A percentile compares a stretch with the other conserved stretches of the same genome.
Evolutionary conservation across 495 filamentous ascomycete species (phyloP).

Genomic region (Amphirosellinia nigrospora): DNA sequence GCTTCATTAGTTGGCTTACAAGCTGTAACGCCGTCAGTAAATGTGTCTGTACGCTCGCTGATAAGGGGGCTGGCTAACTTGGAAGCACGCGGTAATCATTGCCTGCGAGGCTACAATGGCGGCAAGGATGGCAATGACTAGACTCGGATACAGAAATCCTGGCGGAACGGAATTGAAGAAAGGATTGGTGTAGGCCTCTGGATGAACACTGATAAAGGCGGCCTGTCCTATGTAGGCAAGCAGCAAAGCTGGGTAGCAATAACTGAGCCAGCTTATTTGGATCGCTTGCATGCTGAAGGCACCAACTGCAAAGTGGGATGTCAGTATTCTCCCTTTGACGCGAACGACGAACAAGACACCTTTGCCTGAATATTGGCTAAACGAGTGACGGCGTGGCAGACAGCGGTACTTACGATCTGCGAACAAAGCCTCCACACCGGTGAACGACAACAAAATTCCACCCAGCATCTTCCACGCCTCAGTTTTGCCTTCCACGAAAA

Average conservation of each 20-base stretch:
- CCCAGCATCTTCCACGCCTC: conserved; percentile 71
- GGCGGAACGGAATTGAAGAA: conserved; percentile 73
- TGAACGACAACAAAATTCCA: conserved; percentile 73
- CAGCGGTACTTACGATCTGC: conserved; percentile 55
- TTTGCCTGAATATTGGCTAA: not conserved
- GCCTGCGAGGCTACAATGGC: conserved; percentile 79
- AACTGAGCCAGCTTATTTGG: conserved; percentile 68
- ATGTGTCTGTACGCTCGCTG: not conserved
- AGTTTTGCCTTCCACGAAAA: conserved; percentile 64
- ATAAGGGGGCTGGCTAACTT: conserved; percentile 33
- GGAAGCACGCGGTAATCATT: conserved; percentile 76
- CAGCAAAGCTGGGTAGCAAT: conserved; percentile 70
- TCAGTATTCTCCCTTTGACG: not conserved
- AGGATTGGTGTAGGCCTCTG: conserved; percentile 69
- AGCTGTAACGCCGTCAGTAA: conserved; percentile 49
- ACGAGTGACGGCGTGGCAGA: not conserved
- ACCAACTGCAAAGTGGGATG: conserved; percentile 48
- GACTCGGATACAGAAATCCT: conserved; percentile 68
- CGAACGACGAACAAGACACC: not conserved
- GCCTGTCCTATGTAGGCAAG: conserved; percentile 78
- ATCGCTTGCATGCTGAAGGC: conserved; percentile 68
- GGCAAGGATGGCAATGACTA: conserved; percentile 70
- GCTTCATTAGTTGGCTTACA: conserved; percentile 73
- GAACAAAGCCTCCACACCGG: conserved; percentile 76
- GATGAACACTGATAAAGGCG: conserved; percentile 68